Evolutionary conservation across 2,329 filamentous ascomycete genomes (phyloP).

Genomic region (Talaromyces rugulosus): DNA sequence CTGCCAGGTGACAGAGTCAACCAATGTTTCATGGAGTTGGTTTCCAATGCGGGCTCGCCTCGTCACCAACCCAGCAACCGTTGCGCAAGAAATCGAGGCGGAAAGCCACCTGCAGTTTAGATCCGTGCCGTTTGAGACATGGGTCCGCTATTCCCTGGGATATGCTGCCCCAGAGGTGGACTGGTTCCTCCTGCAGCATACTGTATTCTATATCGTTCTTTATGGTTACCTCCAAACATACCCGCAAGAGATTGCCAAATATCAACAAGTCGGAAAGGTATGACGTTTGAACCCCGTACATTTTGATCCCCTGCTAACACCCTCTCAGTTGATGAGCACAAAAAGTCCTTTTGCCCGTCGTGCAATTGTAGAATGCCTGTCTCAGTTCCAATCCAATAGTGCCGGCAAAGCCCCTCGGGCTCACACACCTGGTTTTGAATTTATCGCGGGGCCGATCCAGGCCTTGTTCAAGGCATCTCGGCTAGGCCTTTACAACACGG

Average conservation of each 20-base stretch:
- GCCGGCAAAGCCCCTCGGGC: conserved; percentile 13
- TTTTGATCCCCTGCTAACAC: neutral
- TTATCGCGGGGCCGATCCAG: conserved; percentile 37
- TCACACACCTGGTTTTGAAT: conserved; percentile 25
- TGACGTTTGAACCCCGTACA: neutral
- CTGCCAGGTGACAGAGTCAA: conserved; percentile 20
- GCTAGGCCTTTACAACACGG: conserved; percentile 26
- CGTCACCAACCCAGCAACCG: conserved; percentile 18
- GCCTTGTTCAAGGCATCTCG: conserved; percentile 29
- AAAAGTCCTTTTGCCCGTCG: conserved; percentile 36
- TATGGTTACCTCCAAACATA: conserved; percentile 27
- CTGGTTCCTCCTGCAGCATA: conserved; percentile 38
- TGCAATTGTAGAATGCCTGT: conserved; percentile 29
- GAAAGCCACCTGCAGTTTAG: conserved; percentile 39
- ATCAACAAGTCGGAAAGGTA: conserved; percentile 35
- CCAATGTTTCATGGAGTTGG: conserved; percentile 33
- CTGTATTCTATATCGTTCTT: conserved; percentile 30
- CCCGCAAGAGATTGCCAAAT: conserved; percentile 28
- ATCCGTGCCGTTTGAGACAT: conserved; percentile 35
- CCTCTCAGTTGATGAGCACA: conserved; percentile 28
- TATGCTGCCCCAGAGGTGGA: conserved; percentile 30
- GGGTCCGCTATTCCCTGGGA: conserved; percentile 35
- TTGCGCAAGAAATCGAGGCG: conserved; percentile 32
- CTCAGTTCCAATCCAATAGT: conserved; percentile 17
- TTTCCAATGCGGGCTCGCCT: conserved; percentile 24